Evolutionary conservation across 371 early-diverging fungal genomes (phyloP), one percentile per base, ranked within the genome.

Genomic region (Mucor plumbeus): DNA sequence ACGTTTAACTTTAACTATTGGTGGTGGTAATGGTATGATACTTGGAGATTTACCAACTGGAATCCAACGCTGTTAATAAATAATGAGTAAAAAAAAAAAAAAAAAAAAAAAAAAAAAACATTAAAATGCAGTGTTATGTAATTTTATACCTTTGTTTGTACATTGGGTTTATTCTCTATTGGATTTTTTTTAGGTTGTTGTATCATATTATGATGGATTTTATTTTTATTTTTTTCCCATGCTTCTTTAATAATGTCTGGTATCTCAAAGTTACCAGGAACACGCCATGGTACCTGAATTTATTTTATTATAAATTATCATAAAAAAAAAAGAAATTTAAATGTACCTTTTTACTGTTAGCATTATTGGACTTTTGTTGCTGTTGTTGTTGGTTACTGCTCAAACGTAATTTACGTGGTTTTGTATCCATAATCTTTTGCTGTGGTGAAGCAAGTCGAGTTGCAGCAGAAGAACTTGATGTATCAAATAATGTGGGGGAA

Each of bases 201-300:
- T 48, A 47, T 44, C 11, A 58, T 47, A 31, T 15, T 61, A 48
- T 40, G 57, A 38, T 64, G 33, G 39, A 66, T 54, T 54, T 63
- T 57, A 44, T 68, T 41, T 61, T 72, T 68, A 19, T 70, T 67
- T 50, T 63, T 69, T 57, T 77, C 72, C 74, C 76, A 75, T 41
- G 73, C 74, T 65, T 77, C 77, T 71, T 79, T 77, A 55, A 83
- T 79, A 41, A 83, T 79, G 63, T 83, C 84, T 55, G 84, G 84
- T 59, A 81, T 81, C 60, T 83, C 75, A 64, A 75, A 83, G 33
- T 74, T 71, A 43, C 76, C 84, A 40, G 84, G 81, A 55, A 78
- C 69, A 58, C 79, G 79, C 84, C 84, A 83, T 58, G 78, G 79
- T 67, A 72, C 75, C 78, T 73, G 65, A 60, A 39, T 31, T 41